phyloP scores from a whole-genome alignment of 139 green algal genomes.

The Coelastrella sp. region DNA sequence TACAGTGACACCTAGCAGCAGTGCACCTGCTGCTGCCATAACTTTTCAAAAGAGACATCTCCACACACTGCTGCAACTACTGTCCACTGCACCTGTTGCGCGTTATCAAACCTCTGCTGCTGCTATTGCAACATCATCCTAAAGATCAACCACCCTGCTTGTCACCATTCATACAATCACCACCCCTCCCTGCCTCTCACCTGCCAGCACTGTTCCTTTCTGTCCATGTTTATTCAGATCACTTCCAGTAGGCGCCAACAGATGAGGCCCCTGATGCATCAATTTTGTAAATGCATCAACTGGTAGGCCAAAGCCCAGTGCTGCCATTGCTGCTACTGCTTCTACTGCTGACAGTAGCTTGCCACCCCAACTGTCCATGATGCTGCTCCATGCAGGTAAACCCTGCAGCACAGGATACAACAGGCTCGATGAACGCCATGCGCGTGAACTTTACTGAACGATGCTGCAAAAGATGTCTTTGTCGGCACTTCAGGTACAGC shows the following conservation, averaged over 20 bases:
- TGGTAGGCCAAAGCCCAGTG: constrained; percentile 80
- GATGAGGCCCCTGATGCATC: constrained; percentile 88
- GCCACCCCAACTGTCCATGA: constrained; percentile 21
- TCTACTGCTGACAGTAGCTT: background rate
- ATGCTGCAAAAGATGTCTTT: too few species aligned
- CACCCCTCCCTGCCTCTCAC: too few species aligned
- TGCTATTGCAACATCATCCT: too few species aligned
- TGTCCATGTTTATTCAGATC: constrained; percentile 73
- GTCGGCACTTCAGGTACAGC: too few species aligned
- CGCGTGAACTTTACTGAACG: too few species aligned
- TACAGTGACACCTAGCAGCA: too few species aligned
- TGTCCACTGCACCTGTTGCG: background rate
- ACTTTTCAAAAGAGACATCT: background rate
- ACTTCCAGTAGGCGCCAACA: constrained; percentile 91
- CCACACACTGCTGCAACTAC: too few species aligned
- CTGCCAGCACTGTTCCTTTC: constrained; percentile 74
- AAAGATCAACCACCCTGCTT: too few species aligned
- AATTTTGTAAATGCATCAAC: constrained; percentile 70
- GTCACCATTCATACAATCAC: too few species aligned
- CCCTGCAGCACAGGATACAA: background rate
- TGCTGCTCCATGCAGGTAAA: background rate
- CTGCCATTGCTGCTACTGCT: constrained; percentile 42
- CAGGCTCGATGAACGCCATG: background rate
- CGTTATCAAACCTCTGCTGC: background rate
- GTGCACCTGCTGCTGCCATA: background rate